A percentile compares a stretch with the other conserved stretches of the same genome.
Conservation (phyloP, 1,284 basidiomycete genomes). For the Ganoderma resinaceum region DNA sequence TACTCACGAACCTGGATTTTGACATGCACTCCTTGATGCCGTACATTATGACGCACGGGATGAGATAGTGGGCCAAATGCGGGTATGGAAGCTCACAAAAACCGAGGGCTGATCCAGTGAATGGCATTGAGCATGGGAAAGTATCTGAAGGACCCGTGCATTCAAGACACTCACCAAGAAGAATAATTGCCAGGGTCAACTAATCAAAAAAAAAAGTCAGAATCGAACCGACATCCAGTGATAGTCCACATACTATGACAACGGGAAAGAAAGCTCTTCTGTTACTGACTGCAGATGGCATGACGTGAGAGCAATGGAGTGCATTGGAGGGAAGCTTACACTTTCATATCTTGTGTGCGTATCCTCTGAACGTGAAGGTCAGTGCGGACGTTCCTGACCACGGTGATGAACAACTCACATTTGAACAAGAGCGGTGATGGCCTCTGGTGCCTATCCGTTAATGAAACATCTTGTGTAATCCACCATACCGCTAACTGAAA, state of each 20-base stretch:
- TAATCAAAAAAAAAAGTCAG: neutral
- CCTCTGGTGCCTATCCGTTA: slow-evolving; percentile 8
- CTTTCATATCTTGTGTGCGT: slow-evolving; percentile 27
- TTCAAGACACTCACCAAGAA: slow-evolving; percentile 3
- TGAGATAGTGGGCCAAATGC: neutral
- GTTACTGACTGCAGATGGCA: slow-evolving; percentile 11
- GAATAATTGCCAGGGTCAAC: neutral
- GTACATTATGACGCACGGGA: neutral
- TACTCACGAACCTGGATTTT: neutral
- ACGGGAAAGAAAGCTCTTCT: slow-evolving; percentile 12
- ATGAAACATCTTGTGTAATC: neutral
- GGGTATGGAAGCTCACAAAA: neutral
- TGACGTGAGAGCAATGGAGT: neutral
- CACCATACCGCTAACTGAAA: slow-evolving; percentile 8
- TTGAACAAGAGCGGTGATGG: slow-evolving; percentile 16
- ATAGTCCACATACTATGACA: neutral
- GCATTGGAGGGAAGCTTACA: slow-evolving; percentile 8
- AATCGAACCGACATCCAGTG: neutral
- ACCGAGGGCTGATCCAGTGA: neutral
- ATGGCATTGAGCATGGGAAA: neutral
- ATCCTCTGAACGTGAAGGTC: slow-evolving; percentile 13
- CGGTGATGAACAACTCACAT: slow-evolving; percentile 7
- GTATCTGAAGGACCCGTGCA: neutral
- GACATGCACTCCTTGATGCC: neutral
- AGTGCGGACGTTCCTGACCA: neutral